Conservation (phyloP, 2,329 filamentous ascomycete species). For the Aspergillus pseudotamarii region DNA sequence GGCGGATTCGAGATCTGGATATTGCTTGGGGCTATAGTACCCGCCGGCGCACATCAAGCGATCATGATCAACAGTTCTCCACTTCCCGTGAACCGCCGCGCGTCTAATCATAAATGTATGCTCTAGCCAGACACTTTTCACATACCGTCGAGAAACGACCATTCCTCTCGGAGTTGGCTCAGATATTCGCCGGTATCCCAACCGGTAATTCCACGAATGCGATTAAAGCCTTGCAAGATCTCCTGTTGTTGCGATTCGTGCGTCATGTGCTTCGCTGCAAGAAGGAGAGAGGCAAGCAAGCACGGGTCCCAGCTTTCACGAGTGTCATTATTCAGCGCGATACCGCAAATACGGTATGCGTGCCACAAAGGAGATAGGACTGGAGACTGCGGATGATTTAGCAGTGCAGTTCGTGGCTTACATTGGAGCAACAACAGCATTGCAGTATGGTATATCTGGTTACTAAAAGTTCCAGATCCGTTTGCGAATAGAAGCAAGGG, state of each 20-base stretch:
- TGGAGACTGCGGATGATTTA: conserved; percentile 24
- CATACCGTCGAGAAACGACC: conserved; percentile 27
- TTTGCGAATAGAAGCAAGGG: conserved; percentile 52
- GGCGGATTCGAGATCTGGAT: conserved; percentile 26
- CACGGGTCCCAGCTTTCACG: conserved; percentile 56
- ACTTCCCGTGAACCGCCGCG: not conserved
- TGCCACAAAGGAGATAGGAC: conserved; percentile 56
- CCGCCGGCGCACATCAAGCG: conserved; percentile 13
- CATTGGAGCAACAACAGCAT: conserved; percentile 56
- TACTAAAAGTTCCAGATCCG: conserved; percentile 48
- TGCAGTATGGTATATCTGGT: conserved; percentile 61
- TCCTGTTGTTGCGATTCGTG: conserved; percentile 53
- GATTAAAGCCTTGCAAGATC: conserved; percentile 45
- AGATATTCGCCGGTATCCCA: conserved; percentile 37
- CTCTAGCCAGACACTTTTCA: conserved; percentile 3
- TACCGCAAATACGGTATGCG: conserved; percentile 58
- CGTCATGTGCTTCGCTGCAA: conserved; percentile 58
- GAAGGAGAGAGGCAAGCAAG: conserved; percentile 57
- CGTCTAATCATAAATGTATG: not conserved
- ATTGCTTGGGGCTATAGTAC: conserved; percentile 28
- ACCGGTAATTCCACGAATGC: conserved; percentile 46
- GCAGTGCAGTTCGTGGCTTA: conserved; percentile 39
- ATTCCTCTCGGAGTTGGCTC: conserved; percentile 24
- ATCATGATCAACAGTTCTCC: conserved; percentile 26
- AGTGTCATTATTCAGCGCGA: conserved; percentile 61